phyloP scores from a whole-genome alignment of 2,329 filamentous ascomycete species.

The Diaporthe amygdali region DNA sequence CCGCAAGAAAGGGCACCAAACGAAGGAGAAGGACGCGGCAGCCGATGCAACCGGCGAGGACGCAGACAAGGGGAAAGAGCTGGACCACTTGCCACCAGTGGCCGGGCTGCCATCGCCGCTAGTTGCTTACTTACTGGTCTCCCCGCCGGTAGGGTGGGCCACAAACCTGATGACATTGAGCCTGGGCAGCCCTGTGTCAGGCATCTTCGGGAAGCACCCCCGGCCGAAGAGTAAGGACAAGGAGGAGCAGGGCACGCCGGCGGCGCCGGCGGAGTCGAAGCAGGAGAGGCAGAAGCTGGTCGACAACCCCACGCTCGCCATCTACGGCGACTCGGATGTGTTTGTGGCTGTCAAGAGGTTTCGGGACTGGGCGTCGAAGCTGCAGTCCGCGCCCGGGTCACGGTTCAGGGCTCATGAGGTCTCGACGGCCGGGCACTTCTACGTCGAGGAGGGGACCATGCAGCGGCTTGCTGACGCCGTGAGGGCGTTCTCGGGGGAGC shows the following conservation, averaged over 20 bases:
- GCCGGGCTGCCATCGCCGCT: constrained; percentile 42
- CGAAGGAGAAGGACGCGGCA: neutral
- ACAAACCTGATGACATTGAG: constrained; percentile 67
- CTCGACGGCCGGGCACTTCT: constrained; percentile 59
- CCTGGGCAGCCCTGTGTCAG: constrained; percentile 41
- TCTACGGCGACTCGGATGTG: constrained; percentile 77
- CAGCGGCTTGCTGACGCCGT: constrained; percentile 39
- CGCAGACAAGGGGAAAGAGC: constrained; percentile 32
- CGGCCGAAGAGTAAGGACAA: constrained; percentile 16
- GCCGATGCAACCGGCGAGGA: neutral
- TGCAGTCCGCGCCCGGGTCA: constrained; percentile 47
- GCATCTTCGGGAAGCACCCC: constrained; percentile 30
- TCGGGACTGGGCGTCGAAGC: constrained; percentile 64
- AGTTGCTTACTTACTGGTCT: constrained; percentile 68
- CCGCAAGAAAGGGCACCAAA: neutral
- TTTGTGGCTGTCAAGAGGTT: constrained; percentile 74
- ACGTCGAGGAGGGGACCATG: constrained; percentile 50
- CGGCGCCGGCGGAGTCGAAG: neutral
- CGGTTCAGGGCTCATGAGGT: constrained; percentile 49
- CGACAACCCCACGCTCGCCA: constrained; percentile 64
- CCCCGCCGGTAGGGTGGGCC: constrained; percentile 66
- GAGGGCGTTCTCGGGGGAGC: constrained; percentile 32
- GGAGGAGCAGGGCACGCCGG: neutral
- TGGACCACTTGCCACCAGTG: constrained; percentile 34
- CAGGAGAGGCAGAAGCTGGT: constrained; percentile 57